A percentile compares a stretch with the other conserved stretches of the same genome.
phyloP scores from a whole-genome alignment of 1,139 yeast species.

The Yamadazyma membranifaciens region DNA sequence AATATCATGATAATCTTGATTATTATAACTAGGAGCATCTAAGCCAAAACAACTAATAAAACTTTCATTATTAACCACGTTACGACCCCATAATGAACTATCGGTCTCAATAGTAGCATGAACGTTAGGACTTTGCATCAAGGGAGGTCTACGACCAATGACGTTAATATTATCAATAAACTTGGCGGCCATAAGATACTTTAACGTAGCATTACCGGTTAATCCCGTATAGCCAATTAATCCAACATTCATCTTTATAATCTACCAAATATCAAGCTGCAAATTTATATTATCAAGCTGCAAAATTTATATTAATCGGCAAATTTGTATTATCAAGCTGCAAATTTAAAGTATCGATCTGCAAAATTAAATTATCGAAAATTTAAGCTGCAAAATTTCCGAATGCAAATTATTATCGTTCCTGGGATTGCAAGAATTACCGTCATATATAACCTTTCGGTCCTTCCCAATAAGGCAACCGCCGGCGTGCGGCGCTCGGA shows the following conservation, averaged over 20 bases:
- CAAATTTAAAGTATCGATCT: too few relatives aligned
- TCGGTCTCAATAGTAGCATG: slow-evolving; percentile 35
- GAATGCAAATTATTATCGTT: too few relatives aligned
- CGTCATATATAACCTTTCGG: too few relatives aligned
- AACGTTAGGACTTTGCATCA: slow-evolving; percentile 17
- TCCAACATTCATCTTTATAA: slow-evolving; percentile 24
- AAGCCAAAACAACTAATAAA: slow-evolving; percentile 49
- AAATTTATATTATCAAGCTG: too few relatives aligned
- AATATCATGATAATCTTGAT: slow-evolving; percentile 53
- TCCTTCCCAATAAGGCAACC: too few relatives aligned
- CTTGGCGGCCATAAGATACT: slow-evolving; percentile 28
- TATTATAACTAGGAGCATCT: slow-evolving; percentile 4
- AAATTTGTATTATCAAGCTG: too few relatives aligned
- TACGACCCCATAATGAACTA: slow-evolving; percentile 34
- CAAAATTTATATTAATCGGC: too few relatives aligned
- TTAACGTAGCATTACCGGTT: slow-evolving; percentile 50
- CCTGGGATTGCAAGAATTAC: too few relatives aligned
- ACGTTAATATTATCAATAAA: slow-evolving; percentile 33
- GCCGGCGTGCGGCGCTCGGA: too few relatives aligned
- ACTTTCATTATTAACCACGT: slow-evolving; percentile 5
- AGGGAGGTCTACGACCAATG: slow-evolving; percentile 40
- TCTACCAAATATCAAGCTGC: too few relatives aligned
- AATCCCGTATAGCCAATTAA: slow-evolving; percentile 60
- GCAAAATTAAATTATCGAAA: too few relatives aligned
- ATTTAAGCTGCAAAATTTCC: too few relatives aligned